Conservation (phyloP, 208 protist genomes). For the Naegleria gruberi region DNA sequence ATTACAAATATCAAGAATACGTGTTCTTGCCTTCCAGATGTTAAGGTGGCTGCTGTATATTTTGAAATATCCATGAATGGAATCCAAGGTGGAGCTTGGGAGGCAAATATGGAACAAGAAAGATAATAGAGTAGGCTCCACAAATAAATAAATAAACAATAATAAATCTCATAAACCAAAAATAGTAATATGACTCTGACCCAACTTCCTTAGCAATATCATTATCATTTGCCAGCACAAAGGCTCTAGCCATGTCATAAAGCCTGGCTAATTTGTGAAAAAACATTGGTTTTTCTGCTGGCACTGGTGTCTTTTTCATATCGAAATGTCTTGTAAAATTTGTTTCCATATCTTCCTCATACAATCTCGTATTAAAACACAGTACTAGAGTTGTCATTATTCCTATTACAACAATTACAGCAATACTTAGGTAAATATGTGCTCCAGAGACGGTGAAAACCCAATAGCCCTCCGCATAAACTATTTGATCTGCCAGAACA, state of each 20-base stretch:
- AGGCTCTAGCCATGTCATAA: not conserved
- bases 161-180: slow-evolving; percentile 4
- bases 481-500: not conserved
- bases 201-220: not conserved
- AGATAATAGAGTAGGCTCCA: not conserved
- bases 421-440: not conserved
- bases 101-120: not conserved
- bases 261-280: not conserved
- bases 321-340: not conserved
- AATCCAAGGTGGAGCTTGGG: not conserved
- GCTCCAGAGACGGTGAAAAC: not conserved
- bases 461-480: not conserved
- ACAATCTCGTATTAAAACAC: not conserved
- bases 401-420: not conserved
- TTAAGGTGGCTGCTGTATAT: not conserved
- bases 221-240: not conserved
- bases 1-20: not conserved
- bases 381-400: not conserved
- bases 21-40: not conserved
- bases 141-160: not conserved
- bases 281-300: not conserved
- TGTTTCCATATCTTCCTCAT: not conserved
- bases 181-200: slow-evolving; percentile 10
- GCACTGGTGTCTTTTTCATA: not conserved
- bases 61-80: not conserved